Evolutionary conservation across 345 rosid genomes (phyloP), one percentile per base, ranked within the genome.

Genomic region (Boechera retrofracta): DNA sequence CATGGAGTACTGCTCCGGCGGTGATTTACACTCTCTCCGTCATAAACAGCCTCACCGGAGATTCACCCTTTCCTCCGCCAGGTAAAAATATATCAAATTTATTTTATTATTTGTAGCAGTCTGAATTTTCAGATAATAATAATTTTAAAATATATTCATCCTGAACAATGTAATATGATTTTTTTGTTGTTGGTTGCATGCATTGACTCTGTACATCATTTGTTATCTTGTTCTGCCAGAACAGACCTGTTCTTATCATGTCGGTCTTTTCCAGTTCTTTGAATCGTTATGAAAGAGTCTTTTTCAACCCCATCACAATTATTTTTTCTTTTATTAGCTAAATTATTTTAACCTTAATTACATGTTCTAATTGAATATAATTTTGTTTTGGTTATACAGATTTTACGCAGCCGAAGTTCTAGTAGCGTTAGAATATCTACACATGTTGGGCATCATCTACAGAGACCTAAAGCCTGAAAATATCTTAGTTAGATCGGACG

Each of bases 401-500:
- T 95, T 95, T 81, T 95, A 92, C 48, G 94, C 94, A 0, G 97
- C 98, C 2, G 97, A 95, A 81, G 97, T 95, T 60, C 68, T 95
- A 66, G 93, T 95, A 38, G 98, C 98, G 10, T 73, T 95, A 10
- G 99, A 95, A 85, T 95, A 95, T 82, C 89, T 95, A 26, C 99
- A 92, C 88, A 89, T 91, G 98, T 65, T 94, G 8, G 98, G 98
- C 18, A 88, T 94, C 44, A 84, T 94, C 80, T 94, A 94, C 93
- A 85, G 98, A 74, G 98, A 94, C 82, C 77, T 94, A 15, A 94
- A 94, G 83, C 98, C 98, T 33, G 98, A 94, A 77, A 94, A 94
- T 60, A 93, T 94, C 61, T 74, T 94, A 41, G 92, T 94, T 72
- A 82, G 91, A 85, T 88, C 94, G 0, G 97, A 94, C 82, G 98